Base-by-base conservation (phyloP, 139 green algal genomes). In the Tetraselmis striata region DNA sequence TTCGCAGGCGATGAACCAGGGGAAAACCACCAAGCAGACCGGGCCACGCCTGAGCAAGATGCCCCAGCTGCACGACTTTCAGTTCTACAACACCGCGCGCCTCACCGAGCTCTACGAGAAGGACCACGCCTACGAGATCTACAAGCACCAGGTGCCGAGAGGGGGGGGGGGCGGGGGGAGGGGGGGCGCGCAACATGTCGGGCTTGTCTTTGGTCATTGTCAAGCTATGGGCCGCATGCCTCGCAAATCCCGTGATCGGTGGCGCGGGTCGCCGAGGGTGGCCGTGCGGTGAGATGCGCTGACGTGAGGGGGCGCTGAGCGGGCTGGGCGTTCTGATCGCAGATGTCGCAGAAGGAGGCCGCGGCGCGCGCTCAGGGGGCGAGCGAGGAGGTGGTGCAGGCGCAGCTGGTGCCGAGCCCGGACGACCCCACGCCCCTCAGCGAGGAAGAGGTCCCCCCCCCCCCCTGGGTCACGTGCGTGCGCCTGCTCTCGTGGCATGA, bases 11-110 rank as follows among this genome's bases (percentile, higher is more conserved):
- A 29, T 75, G 25, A 83, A 32, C 45, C 11, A 31, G 58, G 32
- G 32, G 58, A 91, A 90, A 79, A 81, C 79, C 2, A 31, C 45
- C 31, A 92, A 91, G 59, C 32, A 84, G 24, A 83, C 76, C 11
- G 95, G 91, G 2, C 89, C 92, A 1, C 90, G 94, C 23, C 84
- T 98, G 80, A 91, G 93, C 77, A 96, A 97, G 87, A 98, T 98
- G 93, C 96, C 95, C 1, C 80, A 92, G 81, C 87, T 98, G 82
- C 89, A 95, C 80, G 97, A 99, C 87, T 99, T 97, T 91, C 97
- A 99, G 90, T 99, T 99, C 91, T 99, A 94, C 91, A 90, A 99
- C 86, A 88, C 83, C 24, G 58, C 30, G 59, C 81, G 79, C 59
- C 83, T 96, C 1, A 93, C 89, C 22, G 93, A 95, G 88, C 88